phyloP scores from a whole-genome alignment of 2,329 filamentous ascomycete species.

The Dichotomopilus funicola region DNA sequence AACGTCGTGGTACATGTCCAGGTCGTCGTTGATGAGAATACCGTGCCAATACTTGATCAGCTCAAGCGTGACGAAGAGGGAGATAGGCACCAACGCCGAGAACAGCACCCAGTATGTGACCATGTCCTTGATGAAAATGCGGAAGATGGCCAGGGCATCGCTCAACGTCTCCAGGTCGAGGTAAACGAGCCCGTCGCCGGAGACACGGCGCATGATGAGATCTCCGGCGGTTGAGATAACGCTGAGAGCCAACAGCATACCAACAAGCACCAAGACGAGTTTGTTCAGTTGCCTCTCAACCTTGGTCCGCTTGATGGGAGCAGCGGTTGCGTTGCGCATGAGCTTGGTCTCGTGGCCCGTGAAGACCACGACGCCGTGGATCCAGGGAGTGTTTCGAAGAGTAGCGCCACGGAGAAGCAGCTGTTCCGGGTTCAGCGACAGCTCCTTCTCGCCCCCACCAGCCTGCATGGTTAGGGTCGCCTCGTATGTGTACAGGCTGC shows the following conservation, averaged over 20 bases:
- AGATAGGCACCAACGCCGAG: conserved; percentile 93
- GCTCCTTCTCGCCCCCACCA: conserved; percentile 86
- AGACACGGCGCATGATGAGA: conserved; percentile 65
- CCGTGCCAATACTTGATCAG: conserved; percentile 97
- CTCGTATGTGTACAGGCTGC: conserved; percentile 96
- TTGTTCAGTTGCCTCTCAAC: conserved; percentile 91
- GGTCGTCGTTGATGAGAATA: conserved; percentile 94
- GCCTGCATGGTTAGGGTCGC: conserved; percentile 87
- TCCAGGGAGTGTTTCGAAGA: conserved; percentile 91
- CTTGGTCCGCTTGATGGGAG: conserved; percentile 95
- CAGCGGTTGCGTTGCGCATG: conserved; percentile 95
- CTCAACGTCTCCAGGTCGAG: conserved; percentile 60
- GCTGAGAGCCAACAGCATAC: conserved; percentile 75
- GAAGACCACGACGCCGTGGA: conserved; percentile 93
- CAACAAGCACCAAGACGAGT: conserved; percentile 84
- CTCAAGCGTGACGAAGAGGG: conserved; percentile 94
- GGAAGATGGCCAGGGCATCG: conserved; percentile 48
- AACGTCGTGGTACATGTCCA: conserved; percentile 96
- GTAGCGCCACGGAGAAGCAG: conserved; percentile 88
- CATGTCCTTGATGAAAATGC: conserved; percentile 86
- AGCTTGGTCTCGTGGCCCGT: conserved; percentile 97
- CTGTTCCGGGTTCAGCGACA: conserved; percentile 86
- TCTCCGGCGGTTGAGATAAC: conserved; percentile 89
- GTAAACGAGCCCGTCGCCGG: conserved; percentile 60
- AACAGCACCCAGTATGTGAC: conserved; percentile 99